phyloP scores from a whole-genome alignment of 2,329 filamentous ascomycete genomes.

The Cylindrodendrum hubeiense region DNA sequence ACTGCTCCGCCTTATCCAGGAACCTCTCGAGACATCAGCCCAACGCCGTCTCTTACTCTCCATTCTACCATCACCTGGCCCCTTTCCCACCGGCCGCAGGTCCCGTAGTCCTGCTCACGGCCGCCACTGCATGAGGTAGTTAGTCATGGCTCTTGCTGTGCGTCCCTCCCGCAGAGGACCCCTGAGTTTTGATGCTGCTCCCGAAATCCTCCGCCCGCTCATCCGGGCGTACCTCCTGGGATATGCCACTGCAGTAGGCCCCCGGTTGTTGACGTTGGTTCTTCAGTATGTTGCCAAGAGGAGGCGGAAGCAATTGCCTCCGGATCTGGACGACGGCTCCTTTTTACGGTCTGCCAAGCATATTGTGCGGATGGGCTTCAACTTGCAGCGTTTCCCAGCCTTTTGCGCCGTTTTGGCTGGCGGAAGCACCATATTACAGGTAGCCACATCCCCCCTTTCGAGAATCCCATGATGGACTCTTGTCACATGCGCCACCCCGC shows the following conservation, averaged over 20 bases:
- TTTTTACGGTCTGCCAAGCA: conserved; percentile 50
- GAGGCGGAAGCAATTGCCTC: conserved; percentile 44
- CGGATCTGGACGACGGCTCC: conserved; percentile 44
- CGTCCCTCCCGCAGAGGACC: conserved; percentile 34
- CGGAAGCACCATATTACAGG: conserved; percentile 72
- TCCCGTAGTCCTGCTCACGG: conserved; percentile 37
- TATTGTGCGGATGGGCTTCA: conserved; percentile 65
- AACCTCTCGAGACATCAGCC: conserved; percentile 29
- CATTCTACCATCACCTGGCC: not conserved
- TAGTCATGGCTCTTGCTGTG: conserved; percentile 30
- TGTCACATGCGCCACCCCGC: conserved; percentile 16
- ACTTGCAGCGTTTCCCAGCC: conserved; percentile 69
- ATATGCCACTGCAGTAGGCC: conserved; percentile 70
- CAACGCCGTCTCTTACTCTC: not conserved
- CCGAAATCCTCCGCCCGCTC: conserved; percentile 65
- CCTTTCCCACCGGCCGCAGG: conserved; percentile 36
- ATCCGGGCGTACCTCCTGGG: conserved; percentile 71
- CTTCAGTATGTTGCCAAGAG: conserved; percentile 61
- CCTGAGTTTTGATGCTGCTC: conserved; percentile 52
- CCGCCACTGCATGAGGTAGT: conserved; percentile 35
- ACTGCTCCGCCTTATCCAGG: conserved; percentile 34
- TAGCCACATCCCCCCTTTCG: conserved; percentile 45
- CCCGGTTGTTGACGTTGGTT: conserved; percentile 67
- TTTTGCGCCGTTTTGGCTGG: conserved; percentile 73
- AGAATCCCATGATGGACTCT: conserved; percentile 4